Percentiles rank a stretch among this genome's conserved stretches.
Conservation (phyloP, 306 rosid species). For the Mucuna pruriens region DNA sequence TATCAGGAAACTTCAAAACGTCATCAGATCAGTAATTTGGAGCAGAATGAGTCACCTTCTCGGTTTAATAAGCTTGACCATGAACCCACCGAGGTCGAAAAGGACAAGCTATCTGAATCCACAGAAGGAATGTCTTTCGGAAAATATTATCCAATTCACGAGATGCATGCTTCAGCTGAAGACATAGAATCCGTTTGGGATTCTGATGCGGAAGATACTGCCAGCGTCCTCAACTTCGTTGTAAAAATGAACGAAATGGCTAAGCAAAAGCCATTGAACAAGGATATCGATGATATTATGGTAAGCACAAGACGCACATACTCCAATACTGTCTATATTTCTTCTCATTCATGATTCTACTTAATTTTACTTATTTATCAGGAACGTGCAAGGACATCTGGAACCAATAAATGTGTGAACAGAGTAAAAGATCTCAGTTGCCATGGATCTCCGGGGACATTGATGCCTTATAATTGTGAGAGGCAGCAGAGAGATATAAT, state of each 20-base stretch:
- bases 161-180: conserved; percentile 31
- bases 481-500: conserved; percentile 65
- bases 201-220: conserved; percentile 64
- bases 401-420: conserved; percentile 27
- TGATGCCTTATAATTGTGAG: conserved; percentile 53
- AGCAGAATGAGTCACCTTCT: conserved; percentile 20
- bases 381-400: conserved; percentile 38
- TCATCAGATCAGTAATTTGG: conserved; percentile 40
- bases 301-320: conserved; percentile 39
- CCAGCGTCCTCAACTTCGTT: conserved; percentile 65
- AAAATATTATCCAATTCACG: conserved; percentile 40
- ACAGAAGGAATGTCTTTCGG: conserved; percentile 42
- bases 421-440: conserved; percentile 32
- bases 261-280: conserved; percentile 38
- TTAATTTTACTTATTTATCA: conserved; percentile 31
- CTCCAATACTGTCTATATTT: conserved; percentile 10
- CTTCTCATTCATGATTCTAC: background rate
- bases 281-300: conserved; percentile 36
- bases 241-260: conserved; percentile 43
- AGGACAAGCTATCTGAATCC: conserved; percentile 33
- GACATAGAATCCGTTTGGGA: conserved; percentile 44
- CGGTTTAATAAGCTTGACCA: background rate
- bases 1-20: conserved; percentile 39
- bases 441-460: conserved; percentile 22
- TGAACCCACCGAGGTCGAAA: background rate